Base-by-base conservation (phyloP, 2,329 filamentous ascomycete species). In the Diaporthe ampelina region DNA sequence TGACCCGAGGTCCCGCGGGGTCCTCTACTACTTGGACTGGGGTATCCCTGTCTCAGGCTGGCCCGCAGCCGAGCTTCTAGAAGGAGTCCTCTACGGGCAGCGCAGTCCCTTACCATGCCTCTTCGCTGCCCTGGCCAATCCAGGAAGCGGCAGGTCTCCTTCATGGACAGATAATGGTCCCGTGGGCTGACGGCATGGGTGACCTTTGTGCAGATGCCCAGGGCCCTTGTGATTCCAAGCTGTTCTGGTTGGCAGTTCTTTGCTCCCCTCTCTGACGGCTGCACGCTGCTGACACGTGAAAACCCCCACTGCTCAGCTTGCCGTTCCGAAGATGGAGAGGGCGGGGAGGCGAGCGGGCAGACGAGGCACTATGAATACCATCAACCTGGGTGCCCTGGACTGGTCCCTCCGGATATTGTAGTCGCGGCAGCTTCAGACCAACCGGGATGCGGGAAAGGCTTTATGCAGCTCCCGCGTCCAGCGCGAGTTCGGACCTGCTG, bases 211-310 rank as follows among this genome's bases (percentile, higher is more conserved):
- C 45, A 24, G 10, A 13, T 32, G n/a, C 29, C n/a, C n/a, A 11
- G 32, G 32, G 19, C 17, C 15, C 26, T 13, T 15, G n/a, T 50
- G 40, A n/a, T 19, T 29, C 52, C 26, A 58, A 59, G 40, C 29
- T 29, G 5, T 50, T 17, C 29, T 52, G 48, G 17, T 24, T 61
- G 56, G 52, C 56, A 24, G 43, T n/a, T 56, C 24, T 24, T 37
- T 35, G 4, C 11, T 37, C 43, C 24, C 13, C 57, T n/a, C n/a
- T 10, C 56, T 50, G 29, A 50, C 21, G 37, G 26, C 61, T 26
- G 29, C 63, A 26, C 10, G 13, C 45, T 37, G 63, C 63, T 68
- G 70, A 63, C 70, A 72, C 50, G 70, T 72, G 57, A 72, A 63
- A 61, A 48, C 63, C 45, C 40, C 45, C 32, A 43, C 35, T 17